These are phyloP conservation scores for Aspergillus diversus DNA, from an alignment of 495 filamentous ascomycete genomes.

Conservation along the genomic window DNA sequence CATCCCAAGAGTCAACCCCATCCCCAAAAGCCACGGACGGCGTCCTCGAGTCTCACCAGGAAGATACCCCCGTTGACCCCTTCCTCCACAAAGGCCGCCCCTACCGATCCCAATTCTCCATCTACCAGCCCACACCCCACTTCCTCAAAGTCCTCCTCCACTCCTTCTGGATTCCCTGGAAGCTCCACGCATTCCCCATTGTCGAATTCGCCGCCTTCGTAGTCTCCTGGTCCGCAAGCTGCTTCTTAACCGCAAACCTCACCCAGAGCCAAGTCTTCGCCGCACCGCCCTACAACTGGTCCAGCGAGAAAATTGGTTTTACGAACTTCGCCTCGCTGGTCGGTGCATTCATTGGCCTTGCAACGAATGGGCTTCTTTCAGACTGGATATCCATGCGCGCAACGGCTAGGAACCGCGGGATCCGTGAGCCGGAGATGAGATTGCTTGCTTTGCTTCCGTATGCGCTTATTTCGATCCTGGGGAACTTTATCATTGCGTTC, in stretches of 20 bases:
- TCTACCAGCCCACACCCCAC: constrained; percentile 48
- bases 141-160: constrained; percentile 45
- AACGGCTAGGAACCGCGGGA: constrained; percentile 62
- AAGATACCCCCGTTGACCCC: too few species aligned
- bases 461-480: constrained; percentile 58
- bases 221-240: constrained; percentile 63
- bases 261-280: constrained; percentile 65
- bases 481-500: constrained; percentile 64
- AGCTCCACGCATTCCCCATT: constrained; percentile 64
- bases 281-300: constrained; percentile 62
- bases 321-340: constrained; percentile 50
- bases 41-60: too few species aligned
- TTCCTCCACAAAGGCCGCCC: constrained; percentile 46
- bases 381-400: constrained; percentile 53
- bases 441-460: constrained; percentile 63
- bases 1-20: constrained; percentile 10
- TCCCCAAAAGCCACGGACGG: constrained; percentile 23
- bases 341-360: constrained; percentile 58
- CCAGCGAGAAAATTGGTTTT: constrained; percentile 55
- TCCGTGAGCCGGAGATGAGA: constrained; percentile 74
- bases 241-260: constrained; percentile 65
- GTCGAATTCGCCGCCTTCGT: constrained; percentile 64
- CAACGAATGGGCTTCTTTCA: constrained; percentile 60
- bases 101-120: constrained; percentile 55
- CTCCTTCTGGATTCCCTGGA: constrained; percentile 54